Evolutionary conservation across 768 basidiomycete genomes (phyloP), one percentile per base, ranked within the genome.

Genomic region (Paxillus rubicundulus): DNA sequence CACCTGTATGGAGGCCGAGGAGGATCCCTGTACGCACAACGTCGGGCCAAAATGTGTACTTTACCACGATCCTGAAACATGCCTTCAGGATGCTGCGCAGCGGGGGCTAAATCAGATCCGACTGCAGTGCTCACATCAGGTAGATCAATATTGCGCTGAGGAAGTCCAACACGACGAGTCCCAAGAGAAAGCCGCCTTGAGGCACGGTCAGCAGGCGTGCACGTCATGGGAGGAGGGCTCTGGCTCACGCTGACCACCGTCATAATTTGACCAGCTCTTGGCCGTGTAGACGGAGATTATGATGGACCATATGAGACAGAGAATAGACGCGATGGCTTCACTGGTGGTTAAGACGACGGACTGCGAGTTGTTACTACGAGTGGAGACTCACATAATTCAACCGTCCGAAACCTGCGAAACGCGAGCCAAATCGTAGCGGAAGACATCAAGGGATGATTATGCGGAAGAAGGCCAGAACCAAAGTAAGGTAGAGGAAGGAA

Each of bases 31-130:
- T 57, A 1, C 72, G 68, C 41, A 64, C 62, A 42, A 66, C 72
- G 54, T 75, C 74, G 42, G 71, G 59, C 72, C 70, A 71, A 21
- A 72, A 58, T n/a, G 61, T 67, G 55, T 74, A 75, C 44, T 61
- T 67, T 36, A 74, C 69, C 34, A 75, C 71, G 20, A 73, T 69
- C 75, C 74, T 76, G 47, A 8, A 24, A 40, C 30, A 10, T 24
- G 33, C 36, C 21, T 34, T 50, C 7, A 40, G 39, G 12, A 40
- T 20, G 28, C 32, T 50, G 41, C 13, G 16, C 24, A 40, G 34
- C 48, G 13, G 17, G 42, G 16, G 20, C 14, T 14, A 3, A 20
- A 41, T 33, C 20, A 39, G n/a, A 28, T 30, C 2, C 30, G 30
- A 30, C 30, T 30, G n/a, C 27, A 28, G 17, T 7, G 5, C 61